phyloP scores from a whole-genome alignment of 2,329 filamentous ascomycete species.

The Zalaria obscura region DNA sequence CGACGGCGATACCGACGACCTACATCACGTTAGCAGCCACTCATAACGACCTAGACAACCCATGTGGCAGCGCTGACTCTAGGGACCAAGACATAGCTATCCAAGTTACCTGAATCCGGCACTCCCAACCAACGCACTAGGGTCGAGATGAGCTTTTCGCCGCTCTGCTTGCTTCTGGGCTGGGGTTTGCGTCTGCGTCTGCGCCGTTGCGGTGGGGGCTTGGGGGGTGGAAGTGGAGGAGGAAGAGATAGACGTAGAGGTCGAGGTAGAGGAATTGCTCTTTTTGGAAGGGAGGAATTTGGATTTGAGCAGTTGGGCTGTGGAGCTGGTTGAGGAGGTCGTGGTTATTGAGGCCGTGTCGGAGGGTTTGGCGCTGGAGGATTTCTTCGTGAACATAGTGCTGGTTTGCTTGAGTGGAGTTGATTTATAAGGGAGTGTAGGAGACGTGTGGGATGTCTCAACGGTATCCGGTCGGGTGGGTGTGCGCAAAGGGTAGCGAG shows the following conservation, averaged over 20 bases:
- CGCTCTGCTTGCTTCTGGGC: neutral
- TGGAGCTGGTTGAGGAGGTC: neutral
- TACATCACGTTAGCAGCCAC: too few species aligned
- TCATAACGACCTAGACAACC: too few species aligned
- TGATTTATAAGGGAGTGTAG: neutral
- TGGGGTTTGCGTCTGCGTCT: neutral
- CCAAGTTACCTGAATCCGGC: too few species aligned
- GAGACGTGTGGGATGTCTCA: neutral
- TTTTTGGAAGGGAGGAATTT: neutral
- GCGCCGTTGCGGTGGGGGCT: too few species aligned
- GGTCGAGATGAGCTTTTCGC: neutral
- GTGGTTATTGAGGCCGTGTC: neutral
- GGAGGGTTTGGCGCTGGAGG: neutral
- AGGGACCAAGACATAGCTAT: too few species aligned
- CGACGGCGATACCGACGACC: too few species aligned
- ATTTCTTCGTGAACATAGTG: neutral
- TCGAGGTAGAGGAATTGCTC: too few species aligned
- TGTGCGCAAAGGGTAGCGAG: neutral
- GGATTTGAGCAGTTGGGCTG: neutral
- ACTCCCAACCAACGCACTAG: too few species aligned
- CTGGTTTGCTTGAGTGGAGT: neutral
- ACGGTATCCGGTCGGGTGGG: neutral
- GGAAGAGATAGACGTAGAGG: too few species aligned
- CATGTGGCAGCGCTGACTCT: too few species aligned
- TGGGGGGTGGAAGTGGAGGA: too few species aligned